Conservation (phyloP, 2,329 filamentous ascomycete genomes). For the Sporothrix phasma region DNA sequence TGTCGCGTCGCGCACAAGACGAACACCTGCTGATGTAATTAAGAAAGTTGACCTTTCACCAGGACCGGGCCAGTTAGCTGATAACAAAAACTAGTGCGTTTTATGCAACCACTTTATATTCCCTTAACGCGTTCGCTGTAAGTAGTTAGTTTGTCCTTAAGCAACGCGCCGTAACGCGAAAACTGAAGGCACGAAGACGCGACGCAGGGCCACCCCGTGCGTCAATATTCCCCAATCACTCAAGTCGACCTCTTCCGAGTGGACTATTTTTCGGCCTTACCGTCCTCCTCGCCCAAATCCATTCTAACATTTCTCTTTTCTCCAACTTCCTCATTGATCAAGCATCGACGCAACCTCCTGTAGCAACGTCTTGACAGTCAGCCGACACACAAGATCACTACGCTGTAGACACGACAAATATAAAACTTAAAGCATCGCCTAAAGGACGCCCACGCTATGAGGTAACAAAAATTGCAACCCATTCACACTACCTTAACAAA, state of each 20-base stretch:
- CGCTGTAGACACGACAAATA: not conserved
- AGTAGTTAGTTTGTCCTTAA: conserved; percentile 34
- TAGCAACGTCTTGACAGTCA: not conserved
- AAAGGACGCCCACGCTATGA: conserved; percentile 18
- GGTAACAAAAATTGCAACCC: conserved; percentile 16
- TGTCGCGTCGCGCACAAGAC: not conserved
- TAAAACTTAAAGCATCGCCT: not conserved
- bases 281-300: not conserved
- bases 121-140: conserved; percentile 21
- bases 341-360: not conserved
- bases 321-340: not conserved
- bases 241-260: not conserved
- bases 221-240: conserved; percentile 8
- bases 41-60: not conserved
- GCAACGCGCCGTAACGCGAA: conserved; percentile 21
- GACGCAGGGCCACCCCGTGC: not conserved
- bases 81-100: too few species aligned
- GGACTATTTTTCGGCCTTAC: not conserved
- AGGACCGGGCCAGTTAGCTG: not conserved
- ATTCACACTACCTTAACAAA: not conserved
- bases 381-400: not conserved
- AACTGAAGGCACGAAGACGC: conserved; percentile 10
- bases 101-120: conserved; percentile 1
- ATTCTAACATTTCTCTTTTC: not conserved
- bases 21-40: not conserved